A percentile compares a stretch with the other conserved stretches of the same genome.
Evolutionary conservation across 2,329 filamentous ascomycete genomes (phyloP).

Genomic region (Cryphonectria nitschkei): DNA sequence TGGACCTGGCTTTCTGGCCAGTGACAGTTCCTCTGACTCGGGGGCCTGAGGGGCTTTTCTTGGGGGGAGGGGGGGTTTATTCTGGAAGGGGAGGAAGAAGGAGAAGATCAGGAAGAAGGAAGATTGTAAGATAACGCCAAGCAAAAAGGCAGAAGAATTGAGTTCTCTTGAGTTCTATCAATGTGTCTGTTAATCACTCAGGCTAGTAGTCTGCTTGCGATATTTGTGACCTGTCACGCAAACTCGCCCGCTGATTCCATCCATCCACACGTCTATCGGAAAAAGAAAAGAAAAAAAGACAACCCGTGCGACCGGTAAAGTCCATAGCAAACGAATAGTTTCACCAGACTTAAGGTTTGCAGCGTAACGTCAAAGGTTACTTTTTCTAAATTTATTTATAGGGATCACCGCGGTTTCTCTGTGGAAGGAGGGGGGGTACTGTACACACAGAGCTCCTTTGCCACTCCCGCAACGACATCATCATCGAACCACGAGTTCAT

Average conservation of each 20-base stretch:
- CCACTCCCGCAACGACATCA: neutral
- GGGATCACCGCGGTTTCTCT: neutral
- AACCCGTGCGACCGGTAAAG: neutral
- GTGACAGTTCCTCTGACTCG: neutral
- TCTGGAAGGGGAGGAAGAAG: too few species aligned
- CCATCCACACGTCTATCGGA: neutral
- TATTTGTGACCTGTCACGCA: neutral
- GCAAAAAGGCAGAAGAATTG: neutral
- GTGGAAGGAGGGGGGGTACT: neutral
- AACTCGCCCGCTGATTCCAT: neutral
- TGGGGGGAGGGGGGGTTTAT: too few species aligned
- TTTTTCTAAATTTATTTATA: neutral
- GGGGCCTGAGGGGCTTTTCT: too few species aligned
- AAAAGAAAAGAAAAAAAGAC: too few species aligned
- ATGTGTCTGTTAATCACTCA: neutral
- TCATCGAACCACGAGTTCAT: neutral
- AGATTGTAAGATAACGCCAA: neutral
- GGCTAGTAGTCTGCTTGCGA: too few species aligned
- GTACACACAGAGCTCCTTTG: neutral
- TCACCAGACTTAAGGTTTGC: neutral
- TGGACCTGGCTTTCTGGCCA: neutral
- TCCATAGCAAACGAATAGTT: neutral
- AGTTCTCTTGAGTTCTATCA: neutral
- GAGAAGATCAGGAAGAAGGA: neutral
- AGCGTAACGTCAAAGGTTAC: neutral